A percentile compares a stretch with the other conserved stretches of the same genome.
These are phyloP conservation scores for Carex cristatella DNA, from an alignment of 176 grass and related monocot species.

Conservation along the genomic window DNA sequence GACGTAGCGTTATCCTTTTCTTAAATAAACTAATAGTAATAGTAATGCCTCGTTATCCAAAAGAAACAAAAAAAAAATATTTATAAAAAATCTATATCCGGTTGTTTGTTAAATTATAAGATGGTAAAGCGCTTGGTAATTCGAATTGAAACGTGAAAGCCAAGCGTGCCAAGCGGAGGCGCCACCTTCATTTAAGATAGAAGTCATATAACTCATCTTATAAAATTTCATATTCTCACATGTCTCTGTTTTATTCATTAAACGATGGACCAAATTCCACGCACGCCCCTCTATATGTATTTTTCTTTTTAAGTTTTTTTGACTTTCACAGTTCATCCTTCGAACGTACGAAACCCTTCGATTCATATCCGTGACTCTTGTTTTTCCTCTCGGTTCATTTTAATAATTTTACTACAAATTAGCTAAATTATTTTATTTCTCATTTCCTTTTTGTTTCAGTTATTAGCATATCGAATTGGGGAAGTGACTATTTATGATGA, in stretches of 20 bases:
- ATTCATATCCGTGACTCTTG: background rate
- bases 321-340: background rate
- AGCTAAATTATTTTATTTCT: background rate
- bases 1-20: background rate
- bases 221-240: background rate
- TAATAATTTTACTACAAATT: background rate
- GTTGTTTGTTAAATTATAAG: background rate
- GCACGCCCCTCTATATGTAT: background rate
- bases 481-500: too few species aligned
- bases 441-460: too few species aligned
- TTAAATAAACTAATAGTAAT: background rate
- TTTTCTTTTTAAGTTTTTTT: background rate
- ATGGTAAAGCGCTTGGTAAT: background rate
- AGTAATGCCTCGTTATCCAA: background rate
- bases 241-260: slow-evolving; percentile 11
- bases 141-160: slow-evolving; percentile 9
- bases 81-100: background rate
- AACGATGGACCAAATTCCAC: background rate
- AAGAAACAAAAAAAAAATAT: background rate
- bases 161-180: background rate
- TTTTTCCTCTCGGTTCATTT: background rate
- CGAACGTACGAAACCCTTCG: background rate
- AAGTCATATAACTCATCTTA: background rate
- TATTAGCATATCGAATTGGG: too few species aligned
- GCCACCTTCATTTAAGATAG: background rate